Evolutionary conservation across 805 yeast species (phyloP).

Genomic region (Candida pseudoglaebosa): DNA sequence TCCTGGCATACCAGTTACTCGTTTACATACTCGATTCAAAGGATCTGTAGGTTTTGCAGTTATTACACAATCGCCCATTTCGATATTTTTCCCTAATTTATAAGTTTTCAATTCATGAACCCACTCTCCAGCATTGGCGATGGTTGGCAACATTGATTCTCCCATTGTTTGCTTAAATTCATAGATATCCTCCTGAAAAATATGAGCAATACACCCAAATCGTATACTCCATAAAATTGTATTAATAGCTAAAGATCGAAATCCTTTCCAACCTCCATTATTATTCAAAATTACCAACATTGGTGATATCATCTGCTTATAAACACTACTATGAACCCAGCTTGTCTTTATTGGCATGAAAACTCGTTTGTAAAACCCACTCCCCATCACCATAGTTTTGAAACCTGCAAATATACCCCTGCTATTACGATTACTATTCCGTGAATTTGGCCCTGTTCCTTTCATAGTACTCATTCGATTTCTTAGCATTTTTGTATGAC

Average conservation of each 20-base stretch:
- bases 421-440: no score
- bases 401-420: no score
- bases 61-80: conserved; percentile 84
- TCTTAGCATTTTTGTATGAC: background rate
- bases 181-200: conserved; percentile 60
- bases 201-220: conserved; percentile 63
- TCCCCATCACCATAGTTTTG: no score
- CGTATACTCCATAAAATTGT: conserved; percentile 51
- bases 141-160: conserved; percentile 92
- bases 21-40: conserved; percentile 78
- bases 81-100: conserved; percentile 59
- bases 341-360: background rate
- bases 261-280: conserved; percentile 1
- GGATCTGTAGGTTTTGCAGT: conserved; percentile 90
- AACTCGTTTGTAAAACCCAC: no score
- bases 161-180: conserved; percentile 84
- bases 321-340: no score
- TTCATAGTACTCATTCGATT: no score
- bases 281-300: background rate
- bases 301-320: no score
- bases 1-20: conserved; percentile 96
- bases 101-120: conserved; percentile 70
- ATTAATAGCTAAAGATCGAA: background rate
- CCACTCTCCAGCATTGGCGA: conserved; percentile 69
- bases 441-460: no score